phyloP scores from a whole-genome alignment of 2,329 filamentous ascomycete genomes.

The Ambrosiella beaveri region DNA sequence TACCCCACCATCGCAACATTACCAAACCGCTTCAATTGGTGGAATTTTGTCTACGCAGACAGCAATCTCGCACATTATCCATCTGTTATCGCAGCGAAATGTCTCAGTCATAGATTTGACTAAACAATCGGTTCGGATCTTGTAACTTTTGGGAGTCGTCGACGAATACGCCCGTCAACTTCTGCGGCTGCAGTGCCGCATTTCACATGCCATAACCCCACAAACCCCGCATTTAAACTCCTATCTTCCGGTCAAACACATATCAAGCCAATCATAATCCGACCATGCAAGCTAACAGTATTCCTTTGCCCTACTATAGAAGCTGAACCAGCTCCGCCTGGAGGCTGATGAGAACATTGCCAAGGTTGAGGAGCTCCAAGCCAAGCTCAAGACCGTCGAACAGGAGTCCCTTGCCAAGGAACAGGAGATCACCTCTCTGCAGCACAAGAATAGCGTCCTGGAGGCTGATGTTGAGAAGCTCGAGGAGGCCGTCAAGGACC shows the following conservation, averaged over 20 bases:
- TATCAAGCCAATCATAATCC: background rate
- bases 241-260: background rate
- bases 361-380: slow-evolving; percentile 75
- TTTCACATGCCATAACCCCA: background rate
- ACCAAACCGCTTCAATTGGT: background rate
- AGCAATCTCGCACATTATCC: too few relatives aligned
- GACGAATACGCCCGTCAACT: background rate
- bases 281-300: slow-evolving; percentile 4
- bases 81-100: too few relatives aligned
- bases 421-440: slow-evolving; percentile 91
- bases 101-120: too few relatives aligned
- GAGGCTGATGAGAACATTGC: slow-evolving; percentile 73
- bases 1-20: slow-evolving; percentile 14
- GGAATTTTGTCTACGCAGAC: too few relatives aligned
- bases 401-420: slow-evolving; percentile 93
- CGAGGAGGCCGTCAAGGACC: slow-evolving; percentile 64
- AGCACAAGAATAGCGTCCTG: slow-evolving; percentile 86
- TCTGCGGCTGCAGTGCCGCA: background rate
- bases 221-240: background rate
- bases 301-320: slow-evolving; percentile 33
- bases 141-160: background rate
- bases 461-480: slow-evolving; percentile 87
- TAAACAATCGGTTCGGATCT: background rate
- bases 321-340: slow-evolving; percentile 86
- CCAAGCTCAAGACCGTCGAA: slow-evolving; percentile 76